Evolutionary conservation across 768 basidiomycete genomes (phyloP).

Genomic region (Panaeolus papilionaceus): DNA sequence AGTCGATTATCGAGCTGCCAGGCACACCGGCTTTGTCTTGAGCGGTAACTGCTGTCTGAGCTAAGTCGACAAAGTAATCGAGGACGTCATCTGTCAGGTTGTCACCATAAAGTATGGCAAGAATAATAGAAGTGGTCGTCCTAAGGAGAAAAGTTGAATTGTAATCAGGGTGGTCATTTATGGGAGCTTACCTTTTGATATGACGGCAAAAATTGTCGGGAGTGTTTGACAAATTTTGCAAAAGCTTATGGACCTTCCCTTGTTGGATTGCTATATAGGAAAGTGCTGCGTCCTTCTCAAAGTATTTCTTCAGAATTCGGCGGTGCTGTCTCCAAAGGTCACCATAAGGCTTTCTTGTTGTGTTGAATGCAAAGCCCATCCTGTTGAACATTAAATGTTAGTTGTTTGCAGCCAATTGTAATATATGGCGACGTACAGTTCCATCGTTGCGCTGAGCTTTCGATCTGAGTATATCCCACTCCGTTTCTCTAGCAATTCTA

Average conservation of each 20-base stretch:
- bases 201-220: conserved; percentile 21
- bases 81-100: conserved; percentile 20
- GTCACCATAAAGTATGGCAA: conserved; percentile 24
- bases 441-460: conserved; percentile 25
- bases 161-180: not conserved
- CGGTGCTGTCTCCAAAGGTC: conserved; percentile 37
- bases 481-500: conserved; percentile 33
- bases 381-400: conserved; percentile 23
- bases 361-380: conserved; percentile 39
- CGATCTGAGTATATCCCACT: conserved; percentile 32
- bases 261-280: conserved; percentile 31
- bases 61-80: conserved; percentile 25
- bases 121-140: conserved; percentile 21
- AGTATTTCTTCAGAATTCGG: conserved; percentile 35
- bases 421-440: conserved; percentile 27
- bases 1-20: conserved; percentile 22
- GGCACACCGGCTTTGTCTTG: conserved; percentile 19
- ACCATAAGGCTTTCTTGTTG: conserved; percentile 35
- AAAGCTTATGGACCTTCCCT: conserved; percentile 29
- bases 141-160: not conserved
- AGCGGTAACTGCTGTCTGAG: conserved; percentile 18
- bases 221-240: conserved; percentile 20
- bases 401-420: not conserved
- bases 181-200: conserved; percentile 18
- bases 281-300: conserved; percentile 27